Conservation (phyloP, 306 rosid genomes). For the Acacia confusa region DNA sequence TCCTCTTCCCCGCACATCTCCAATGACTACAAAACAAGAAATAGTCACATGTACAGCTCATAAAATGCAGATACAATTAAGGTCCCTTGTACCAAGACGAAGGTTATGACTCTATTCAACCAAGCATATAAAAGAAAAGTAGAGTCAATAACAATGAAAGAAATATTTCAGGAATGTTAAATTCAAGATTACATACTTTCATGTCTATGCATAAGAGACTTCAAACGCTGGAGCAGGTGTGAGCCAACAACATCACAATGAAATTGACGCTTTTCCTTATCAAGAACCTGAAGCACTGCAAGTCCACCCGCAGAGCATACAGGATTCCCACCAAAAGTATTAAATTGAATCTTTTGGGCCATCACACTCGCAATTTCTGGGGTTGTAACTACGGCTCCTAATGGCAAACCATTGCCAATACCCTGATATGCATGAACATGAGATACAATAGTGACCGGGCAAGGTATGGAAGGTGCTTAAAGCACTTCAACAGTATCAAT, state of each 20-base stretch:
- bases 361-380: constrained; percentile 87
- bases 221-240: constrained; percentile 71
- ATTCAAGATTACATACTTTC: constrained; percentile 57
- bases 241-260: constrained; percentile 83
- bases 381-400: constrained; percentile 93
- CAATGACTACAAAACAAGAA: constrained; percentile 57
- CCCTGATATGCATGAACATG: constrained; percentile 55
- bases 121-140: background rate
- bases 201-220: constrained; percentile 62
- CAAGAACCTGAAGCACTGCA: constrained; percentile 82
- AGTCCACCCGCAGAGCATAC: constrained; percentile 93
- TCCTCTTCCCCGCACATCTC: constrained; percentile 87
- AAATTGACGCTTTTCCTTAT: constrained; percentile 83
- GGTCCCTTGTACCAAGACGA: background rate
- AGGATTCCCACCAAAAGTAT: constrained; percentile 92
- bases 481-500: constrained; percentile 12
- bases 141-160: background rate
- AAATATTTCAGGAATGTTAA: constrained; percentile 5
- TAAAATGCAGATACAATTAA: background rate
- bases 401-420: constrained; percentile 88
- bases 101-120: background rate
- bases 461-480: background rate
- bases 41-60: constrained; percentile 4
- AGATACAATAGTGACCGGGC: constrained; percentile 22
- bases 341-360: constrained; percentile 75